phyloP scores from a whole-genome alignment of 176 grass and related monocot species.

The Raddia guianensis region DNA sequence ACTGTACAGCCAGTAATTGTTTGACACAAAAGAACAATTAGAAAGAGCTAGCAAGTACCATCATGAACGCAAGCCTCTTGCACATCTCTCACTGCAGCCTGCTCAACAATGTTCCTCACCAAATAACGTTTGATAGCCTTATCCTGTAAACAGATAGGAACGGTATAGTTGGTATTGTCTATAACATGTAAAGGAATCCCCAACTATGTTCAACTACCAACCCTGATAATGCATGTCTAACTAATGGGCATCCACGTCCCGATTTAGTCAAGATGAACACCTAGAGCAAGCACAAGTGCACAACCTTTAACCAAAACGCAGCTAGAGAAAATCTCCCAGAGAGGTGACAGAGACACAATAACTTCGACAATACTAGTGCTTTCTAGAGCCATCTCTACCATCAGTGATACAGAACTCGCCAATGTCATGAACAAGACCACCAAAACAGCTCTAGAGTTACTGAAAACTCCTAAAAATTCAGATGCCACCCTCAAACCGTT shows the following conservation, averaged over 20 bases:
- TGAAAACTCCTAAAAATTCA: background rate
- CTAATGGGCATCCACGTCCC: background rate
- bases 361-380: background rate
- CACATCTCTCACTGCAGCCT: slow-evolving; percentile 70
- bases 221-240: background rate
- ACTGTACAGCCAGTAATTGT: background rate
- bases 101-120: slow-evolving; percentile 77
- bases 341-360: background rate
- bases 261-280: background rate
- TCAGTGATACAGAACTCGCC: background rate
- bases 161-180: fast-evolving
- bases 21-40: background rate
- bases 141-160: slow-evolving; percentile 39
- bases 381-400: background rate
- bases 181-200: background rate
- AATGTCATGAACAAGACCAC: background rate
- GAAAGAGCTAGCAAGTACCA: slow-evolving; percentile 5
- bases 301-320: background rate
- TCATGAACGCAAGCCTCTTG: slow-evolving; percentile 79
- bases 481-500: too few relatives aligned
- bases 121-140: slow-evolving; percentile 78
- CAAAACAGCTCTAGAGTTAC: background rate
- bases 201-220: background rate
- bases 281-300: background rate
- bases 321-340: background rate